phyloP scores from a whole-genome alignment of 1,284 basidiomycete species.

The Coniferiporia weirii region DNA sequence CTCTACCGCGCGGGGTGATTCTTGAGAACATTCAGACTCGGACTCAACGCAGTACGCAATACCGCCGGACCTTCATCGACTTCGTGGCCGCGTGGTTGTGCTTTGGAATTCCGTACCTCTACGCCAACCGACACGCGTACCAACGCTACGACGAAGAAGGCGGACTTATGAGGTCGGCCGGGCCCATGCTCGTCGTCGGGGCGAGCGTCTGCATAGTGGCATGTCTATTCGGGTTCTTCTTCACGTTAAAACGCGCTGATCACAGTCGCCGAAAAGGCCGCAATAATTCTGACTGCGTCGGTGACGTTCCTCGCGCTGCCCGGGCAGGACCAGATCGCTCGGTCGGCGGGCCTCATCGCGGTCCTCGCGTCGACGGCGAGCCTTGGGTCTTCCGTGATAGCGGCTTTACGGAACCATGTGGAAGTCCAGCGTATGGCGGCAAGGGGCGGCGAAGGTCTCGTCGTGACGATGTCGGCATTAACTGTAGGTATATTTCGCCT shows the following conservation, averaged over 20 bases:
- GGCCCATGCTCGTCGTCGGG: constrained; percentile 56
- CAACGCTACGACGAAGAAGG: constrained; percentile 53
- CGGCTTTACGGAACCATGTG: constrained; percentile 60
- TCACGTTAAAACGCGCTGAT: constrained; percentile 9
- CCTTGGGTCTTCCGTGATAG: constrained; percentile 59
- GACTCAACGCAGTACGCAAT: constrained; percentile 33
- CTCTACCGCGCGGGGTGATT: constrained; percentile 48
- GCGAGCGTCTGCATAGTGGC: constrained; percentile 66
- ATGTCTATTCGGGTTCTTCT: constrained; percentile 22
- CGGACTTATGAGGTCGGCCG: constrained; percentile 40
- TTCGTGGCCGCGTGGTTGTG: constrained; percentile 56
- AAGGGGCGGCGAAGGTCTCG: constrained; percentile 48
- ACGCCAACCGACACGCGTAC: constrained; percentile 46
- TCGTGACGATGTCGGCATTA: constrained; percentile 39
- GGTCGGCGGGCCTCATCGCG: constrained; percentile 58
- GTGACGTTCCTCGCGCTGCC: constrained; percentile 73
- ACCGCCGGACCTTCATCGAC: constrained; percentile 48
- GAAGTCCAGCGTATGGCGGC: constrained; percentile 48
- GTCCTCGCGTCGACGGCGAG: constrained; percentile 62
- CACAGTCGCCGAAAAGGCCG: constrained; percentile 45
- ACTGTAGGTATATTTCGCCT: constrained; percentile 1
- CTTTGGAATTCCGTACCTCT: constrained; percentile 70
- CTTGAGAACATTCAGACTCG: constrained; percentile 22
- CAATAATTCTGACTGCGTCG: constrained; percentile 68
- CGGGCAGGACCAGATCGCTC: constrained; percentile 55